These are phyloP conservation scores for Cerioporus squamosus DNA, from an alignment of 1,284 basidiomycete species.

Conservation along the genomic window DNA sequence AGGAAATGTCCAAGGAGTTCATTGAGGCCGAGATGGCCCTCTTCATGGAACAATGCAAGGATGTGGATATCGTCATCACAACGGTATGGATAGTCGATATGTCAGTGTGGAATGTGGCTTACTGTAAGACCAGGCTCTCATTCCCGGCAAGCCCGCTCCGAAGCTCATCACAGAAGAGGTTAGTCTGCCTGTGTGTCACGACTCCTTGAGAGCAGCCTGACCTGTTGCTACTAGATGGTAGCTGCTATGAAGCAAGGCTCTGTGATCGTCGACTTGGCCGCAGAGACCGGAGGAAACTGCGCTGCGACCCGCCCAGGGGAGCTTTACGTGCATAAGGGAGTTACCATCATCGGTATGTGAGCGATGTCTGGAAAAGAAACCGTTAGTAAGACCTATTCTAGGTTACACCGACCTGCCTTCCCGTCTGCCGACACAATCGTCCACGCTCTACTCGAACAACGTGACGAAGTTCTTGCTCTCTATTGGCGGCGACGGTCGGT, in stretches of 20 bases:
- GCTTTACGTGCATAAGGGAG: conserved; percentile 67
- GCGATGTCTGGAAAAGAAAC: conserved; percentile 36
- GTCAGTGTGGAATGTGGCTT: not conserved
- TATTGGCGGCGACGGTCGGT: conserved; percentile 62
- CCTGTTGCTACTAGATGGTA: conserved; percentile 57
- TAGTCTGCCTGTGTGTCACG: not conserved
- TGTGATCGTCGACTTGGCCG: conserved; percentile 83
- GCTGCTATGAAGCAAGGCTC: conserved; percentile 88
- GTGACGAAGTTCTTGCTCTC: conserved; percentile 87
- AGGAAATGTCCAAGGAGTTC: conserved; percentile 89
- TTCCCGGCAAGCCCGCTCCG: conserved; percentile 84
- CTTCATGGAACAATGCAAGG: conserved; percentile 84
- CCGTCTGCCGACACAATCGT: conserved; percentile 83
- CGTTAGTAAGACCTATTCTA: conserved; percentile 65
- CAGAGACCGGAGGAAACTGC: conserved; percentile 86
- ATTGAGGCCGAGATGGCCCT: conserved; percentile 88
- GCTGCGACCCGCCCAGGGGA: conserved; percentile 80
- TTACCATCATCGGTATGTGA: conserved; percentile 73
- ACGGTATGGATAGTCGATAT: conserved; percentile 49
- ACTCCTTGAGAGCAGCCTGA: not conserved
- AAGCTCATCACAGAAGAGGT: conserved; percentile 79
- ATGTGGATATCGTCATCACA: conserved; percentile 86
- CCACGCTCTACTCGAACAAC: conserved; percentile 88
- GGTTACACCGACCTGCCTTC: conserved; percentile 85
- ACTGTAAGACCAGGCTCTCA: conserved; percentile 58